Evolutionary conservation across 805 yeast genomes (phyloP).

Genomic region (Clavispora phyllophila): DNA sequence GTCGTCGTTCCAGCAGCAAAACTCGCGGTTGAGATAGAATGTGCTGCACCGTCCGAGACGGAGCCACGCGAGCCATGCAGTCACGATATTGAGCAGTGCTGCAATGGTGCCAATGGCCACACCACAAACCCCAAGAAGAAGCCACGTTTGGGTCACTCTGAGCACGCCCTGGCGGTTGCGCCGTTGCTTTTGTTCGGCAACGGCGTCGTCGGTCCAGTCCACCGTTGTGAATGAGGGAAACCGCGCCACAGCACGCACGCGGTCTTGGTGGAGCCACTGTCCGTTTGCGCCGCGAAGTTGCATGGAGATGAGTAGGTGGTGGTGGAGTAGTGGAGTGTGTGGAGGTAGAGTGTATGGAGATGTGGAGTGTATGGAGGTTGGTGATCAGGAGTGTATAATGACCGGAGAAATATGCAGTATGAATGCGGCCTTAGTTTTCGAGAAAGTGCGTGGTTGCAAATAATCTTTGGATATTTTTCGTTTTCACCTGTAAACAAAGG

Average conservation of each 20-base stretch:
- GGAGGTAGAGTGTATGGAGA: too few species aligned
- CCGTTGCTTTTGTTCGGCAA: constrained; percentile 33
- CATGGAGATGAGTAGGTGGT: neutral
- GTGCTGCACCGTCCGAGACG: constrained; percentile 73
- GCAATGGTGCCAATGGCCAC: constrained; percentile 77
- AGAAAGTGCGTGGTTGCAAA: too few species aligned
- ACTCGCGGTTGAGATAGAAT: constrained; percentile 64
- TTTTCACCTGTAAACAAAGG: too few species aligned
- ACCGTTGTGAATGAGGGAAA: constrained; percentile 62
- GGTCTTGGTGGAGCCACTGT: constrained; percentile 34
- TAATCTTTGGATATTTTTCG: too few species aligned
- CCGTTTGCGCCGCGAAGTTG: constrained; percentile 26
- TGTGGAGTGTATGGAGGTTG: too few species aligned
- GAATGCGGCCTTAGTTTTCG: too few species aligned
- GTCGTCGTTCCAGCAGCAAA: constrained; percentile 71
- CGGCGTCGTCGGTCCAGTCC: constrained; percentile 66
- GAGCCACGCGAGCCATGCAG: constrained; percentile 80
- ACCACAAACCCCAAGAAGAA: constrained; percentile 74
- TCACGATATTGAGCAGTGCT: constrained; percentile 70
- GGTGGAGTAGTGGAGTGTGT: too few species aligned
- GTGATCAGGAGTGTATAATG: too few species aligned
- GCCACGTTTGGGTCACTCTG: constrained; percentile 54
- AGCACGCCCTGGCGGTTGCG: constrained; percentile 19
- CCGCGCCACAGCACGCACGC: constrained; percentile 37
- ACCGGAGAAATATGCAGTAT: too few species aligned